Percentiles rank a stretch among this genome's conserved stretches.
These are phyloP conservation scores for Cephaloascus fragrans DNA, from an alignment of 805 yeast species.

Conservation along the genomic window DNA sequence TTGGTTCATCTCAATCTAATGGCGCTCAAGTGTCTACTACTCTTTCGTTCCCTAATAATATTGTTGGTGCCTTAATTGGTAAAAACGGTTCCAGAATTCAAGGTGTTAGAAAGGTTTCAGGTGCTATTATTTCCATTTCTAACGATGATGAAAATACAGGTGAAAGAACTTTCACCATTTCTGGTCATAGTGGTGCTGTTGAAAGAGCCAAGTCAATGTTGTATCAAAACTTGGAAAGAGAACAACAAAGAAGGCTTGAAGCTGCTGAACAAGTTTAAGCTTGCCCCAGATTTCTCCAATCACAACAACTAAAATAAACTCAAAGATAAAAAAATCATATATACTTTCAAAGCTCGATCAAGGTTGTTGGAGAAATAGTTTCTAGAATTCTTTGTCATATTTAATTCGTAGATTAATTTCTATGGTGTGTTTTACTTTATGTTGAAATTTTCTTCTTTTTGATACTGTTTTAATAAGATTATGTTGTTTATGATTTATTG, in stretches of 20 bases:
- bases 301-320: too few relatives aligned
- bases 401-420: too few relatives aligned
- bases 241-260: conserved; percentile 38
- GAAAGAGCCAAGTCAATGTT: conserved; percentile 51
- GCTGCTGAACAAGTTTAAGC: not conserved
- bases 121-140: conserved; percentile 70
- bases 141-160: conserved; percentile 55
- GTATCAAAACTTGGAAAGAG: conserved; percentile 49
- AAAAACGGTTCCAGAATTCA: conserved; percentile 79
- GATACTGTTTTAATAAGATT: not conserved
- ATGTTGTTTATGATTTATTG: not conserved
- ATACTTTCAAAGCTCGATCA: too few relatives aligned
- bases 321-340: not conserved
- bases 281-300: too few relatives aligned
- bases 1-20: conserved; percentile 13
- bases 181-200: conserved; percentile 46
- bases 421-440: not conserved
- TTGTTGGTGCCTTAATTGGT: conserved; percentile 87
- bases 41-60: conserved; percentile 61
- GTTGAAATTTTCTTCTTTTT: not conserved
- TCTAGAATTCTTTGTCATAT: too few relatives aligned
- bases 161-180: conserved; percentile 62
- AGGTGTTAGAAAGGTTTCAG: conserved; percentile 70
- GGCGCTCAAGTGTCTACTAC: conserved; percentile 20
- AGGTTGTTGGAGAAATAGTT: not conserved